A percentile compares a stretch with the other conserved stretches of the same genome.
These are phyloP conservation scores for Conringia planisiliqua DNA, from an alignment of 345 rosid species.

Conservation along the genomic window DNA sequence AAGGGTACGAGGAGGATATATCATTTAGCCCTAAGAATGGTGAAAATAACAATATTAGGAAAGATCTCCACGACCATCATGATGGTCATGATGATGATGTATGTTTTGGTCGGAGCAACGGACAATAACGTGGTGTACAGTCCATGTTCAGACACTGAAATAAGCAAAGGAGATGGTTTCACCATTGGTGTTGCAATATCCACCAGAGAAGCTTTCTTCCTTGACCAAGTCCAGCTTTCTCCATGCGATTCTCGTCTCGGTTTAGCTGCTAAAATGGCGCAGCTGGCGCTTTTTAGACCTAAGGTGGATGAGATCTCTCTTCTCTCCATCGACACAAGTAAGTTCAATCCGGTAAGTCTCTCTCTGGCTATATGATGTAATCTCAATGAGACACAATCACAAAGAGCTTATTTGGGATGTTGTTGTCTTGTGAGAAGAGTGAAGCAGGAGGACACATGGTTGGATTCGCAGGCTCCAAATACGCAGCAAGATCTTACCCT, in stretches of 20 bases:
- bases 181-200: conserved; percentile 74
- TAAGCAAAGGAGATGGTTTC: conserved; percentile 74
- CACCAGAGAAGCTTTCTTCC: conserved; percentile 56
- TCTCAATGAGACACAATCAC: not conserved
- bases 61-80: not conserved
- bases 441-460: conserved; percentile 75
- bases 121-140: conserved; percentile 54
- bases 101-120: conserved; percentile 35
- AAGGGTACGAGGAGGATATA: not conserved
- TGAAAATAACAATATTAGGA: not conserved
- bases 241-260: conserved; percentile 81
- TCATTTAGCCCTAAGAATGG: not conserved
- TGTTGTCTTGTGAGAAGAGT: conserved; percentile 35
- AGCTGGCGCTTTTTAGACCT: conserved; percentile 75
- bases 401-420: not conserved
- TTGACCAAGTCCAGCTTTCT: conserved; percentile 63
- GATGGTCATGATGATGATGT: conserved; percentile 6
- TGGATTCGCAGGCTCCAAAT: conserved; percentile 87
- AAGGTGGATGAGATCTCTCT: conserved; percentile 80
- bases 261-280: conserved; percentile 44
- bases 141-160: conserved; percentile 67
- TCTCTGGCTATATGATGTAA: not conserved
- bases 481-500: conserved; percentile 89
- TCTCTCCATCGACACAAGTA: conserved; percentile 56
- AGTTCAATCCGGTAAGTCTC: conserved; percentile 54